phyloP scores from a whole-genome alignment of 2,329 filamentous ascomycete genomes.

The Colletotrichum navitas region DNA sequence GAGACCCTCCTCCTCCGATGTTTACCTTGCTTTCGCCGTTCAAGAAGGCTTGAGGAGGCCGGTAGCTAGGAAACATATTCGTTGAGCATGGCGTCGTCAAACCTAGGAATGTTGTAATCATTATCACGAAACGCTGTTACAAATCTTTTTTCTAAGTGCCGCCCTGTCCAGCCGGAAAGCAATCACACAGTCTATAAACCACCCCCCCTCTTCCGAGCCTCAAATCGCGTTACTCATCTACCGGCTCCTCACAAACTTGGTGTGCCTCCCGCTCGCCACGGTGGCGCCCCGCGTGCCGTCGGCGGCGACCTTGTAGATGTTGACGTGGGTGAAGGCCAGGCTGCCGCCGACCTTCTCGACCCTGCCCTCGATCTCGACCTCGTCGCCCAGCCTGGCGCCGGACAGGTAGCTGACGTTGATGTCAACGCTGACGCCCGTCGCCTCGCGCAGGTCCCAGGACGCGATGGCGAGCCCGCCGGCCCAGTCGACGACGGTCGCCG shows the following conservation, averaged over 20 bases:
- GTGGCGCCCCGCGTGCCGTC: slow-evolving; percentile 36
- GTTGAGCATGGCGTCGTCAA: neutral
- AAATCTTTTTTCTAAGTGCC: neutral
- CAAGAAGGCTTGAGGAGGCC: too few species aligned
- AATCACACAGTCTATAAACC: neutral
- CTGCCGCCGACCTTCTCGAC: slow-evolving; percentile 76
- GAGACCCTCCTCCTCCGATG: too few species aligned
- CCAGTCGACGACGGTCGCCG: slow-evolving; percentile 79
- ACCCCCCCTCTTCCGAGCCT: too few species aligned
- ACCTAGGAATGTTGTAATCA: neutral
- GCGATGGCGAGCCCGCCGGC: slow-evolving; percentile 79
- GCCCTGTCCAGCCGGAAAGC: too few species aligned
- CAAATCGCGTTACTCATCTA: neutral
- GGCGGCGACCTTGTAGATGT: slow-evolving; percentile 40
- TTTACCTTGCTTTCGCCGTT: too few species aligned
- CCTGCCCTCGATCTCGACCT: slow-evolving; percentile 75
- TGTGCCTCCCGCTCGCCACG: slow-evolving; percentile 41
- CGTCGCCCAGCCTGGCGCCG: slow-evolving; percentile 73
- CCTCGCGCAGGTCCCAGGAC: slow-evolving; percentile 70
- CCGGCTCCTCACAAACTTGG: slow-evolving; percentile 42
- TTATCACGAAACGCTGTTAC: neutral
- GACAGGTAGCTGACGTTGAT: slow-evolving; percentile 80
- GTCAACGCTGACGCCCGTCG: slow-evolving; percentile 78
- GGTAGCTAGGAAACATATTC: neutral
- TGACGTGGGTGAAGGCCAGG: slow-evolving; percentile 66